Evolutionary conservation across 192 early-diverging fungal species (phyloP).

Genomic region (Jimgerdemannia lactiflua): DNA sequence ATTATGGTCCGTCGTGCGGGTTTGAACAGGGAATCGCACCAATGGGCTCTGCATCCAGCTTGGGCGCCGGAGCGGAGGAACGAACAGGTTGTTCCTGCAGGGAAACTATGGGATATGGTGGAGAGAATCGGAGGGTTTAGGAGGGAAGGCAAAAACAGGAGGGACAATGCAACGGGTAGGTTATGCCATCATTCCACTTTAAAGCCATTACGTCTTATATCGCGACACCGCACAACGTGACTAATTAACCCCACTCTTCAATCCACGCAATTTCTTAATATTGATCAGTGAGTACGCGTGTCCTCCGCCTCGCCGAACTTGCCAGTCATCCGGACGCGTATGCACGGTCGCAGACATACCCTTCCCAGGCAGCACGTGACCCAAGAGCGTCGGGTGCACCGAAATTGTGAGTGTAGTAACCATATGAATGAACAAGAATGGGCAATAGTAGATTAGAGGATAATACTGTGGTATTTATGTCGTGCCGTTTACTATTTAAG

Average conservation of each 20-base stretch:
- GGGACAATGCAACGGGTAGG: slow-evolving; percentile 76
- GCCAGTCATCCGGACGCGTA: slow-evolving; percentile 28
- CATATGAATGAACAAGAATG: not conserved
- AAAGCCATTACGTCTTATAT: not conserved
- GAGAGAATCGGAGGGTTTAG: slow-evolving; percentile 76
- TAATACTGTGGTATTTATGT: not conserved
- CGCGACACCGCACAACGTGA: too few relatives aligned
- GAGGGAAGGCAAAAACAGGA: slow-evolving; percentile 82
- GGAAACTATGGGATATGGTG: slow-evolving; percentile 74
- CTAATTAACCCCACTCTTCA: not conserved
- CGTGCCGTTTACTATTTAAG: not conserved
- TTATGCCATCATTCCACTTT: not conserved
- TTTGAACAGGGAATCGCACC: slow-evolving; percentile 37
- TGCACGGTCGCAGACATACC: slow-evolving; percentile 11
- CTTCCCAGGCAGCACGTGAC: not conserved
- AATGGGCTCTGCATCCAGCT: slow-evolving; percentile 43
- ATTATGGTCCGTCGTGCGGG: slow-evolving; percentile 46
- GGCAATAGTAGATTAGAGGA: not conserved
- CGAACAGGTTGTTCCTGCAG: slow-evolving; percentile 49
- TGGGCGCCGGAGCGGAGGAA: slow-evolving; percentile 41
- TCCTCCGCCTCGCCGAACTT: slow-evolving; percentile 53
- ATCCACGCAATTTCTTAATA: not conserved
- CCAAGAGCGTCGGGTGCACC: not conserved
- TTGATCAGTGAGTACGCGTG: slow-evolving; percentile 46
- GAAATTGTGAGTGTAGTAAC: too few relatives aligned